Percentiles rank a stretch among this genome's conserved stretches.
Conservation (phyloP, 805 yeast species). For the Lipomyces starkeyi region DNA sequence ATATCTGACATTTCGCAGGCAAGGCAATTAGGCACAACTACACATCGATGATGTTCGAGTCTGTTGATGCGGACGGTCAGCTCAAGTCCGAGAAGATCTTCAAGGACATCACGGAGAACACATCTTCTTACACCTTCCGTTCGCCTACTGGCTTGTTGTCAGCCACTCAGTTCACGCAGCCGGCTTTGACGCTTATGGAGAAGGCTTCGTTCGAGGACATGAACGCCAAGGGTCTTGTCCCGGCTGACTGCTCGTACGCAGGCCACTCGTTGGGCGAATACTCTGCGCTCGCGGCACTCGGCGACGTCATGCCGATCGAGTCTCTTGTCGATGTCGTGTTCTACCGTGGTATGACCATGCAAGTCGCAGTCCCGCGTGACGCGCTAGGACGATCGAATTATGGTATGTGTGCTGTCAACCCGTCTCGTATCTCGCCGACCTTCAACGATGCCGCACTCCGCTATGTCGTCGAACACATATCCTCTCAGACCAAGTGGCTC, state of each 20-base stretch:
- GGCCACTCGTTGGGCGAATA: slow-evolving; percentile 99
- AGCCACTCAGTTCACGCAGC: slow-evolving; percentile 99
- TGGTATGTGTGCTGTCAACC: slow-evolving; percentile 99
- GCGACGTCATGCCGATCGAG: slow-evolving; percentile 98
- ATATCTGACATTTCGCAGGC: slow-evolving; percentile 35
- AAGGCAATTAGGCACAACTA: slow-evolving; percentile 92
- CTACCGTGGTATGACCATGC: slow-evolving; percentile 99
- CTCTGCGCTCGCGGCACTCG: slow-evolving; percentile 95
- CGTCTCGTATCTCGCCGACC: slow-evolving; percentile 86
- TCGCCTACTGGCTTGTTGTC: slow-evolving; percentile 95
- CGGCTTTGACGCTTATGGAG: slow-evolving; percentile 98
- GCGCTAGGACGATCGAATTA: slow-evolving; percentile 93
- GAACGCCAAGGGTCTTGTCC: slow-evolving; percentile 93
- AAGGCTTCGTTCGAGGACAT: slow-evolving; percentile 98
- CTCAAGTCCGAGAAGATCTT: slow-evolving; percentile 92
- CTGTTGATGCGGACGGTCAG: slow-evolving; percentile 82
- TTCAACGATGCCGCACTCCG: slow-evolving; percentile 93
- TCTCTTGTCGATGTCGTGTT: slow-evolving; percentile 54
- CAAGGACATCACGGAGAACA: slow-evolving; percentile 82
- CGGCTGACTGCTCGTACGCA: slow-evolving; percentile 91
- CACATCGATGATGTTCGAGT: slow-evolving; percentile 96
- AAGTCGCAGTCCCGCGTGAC: slow-evolving; percentile 99
- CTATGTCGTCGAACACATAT: slow-evolving; percentile 89
- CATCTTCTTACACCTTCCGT: slow-evolving; percentile 84
- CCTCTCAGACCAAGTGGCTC: slow-evolving; percentile 86